Evolutionary conservation across 1,284 basidiomycete species (phyloP).

Genomic region (Heterobasidion parviporum): DNA sequence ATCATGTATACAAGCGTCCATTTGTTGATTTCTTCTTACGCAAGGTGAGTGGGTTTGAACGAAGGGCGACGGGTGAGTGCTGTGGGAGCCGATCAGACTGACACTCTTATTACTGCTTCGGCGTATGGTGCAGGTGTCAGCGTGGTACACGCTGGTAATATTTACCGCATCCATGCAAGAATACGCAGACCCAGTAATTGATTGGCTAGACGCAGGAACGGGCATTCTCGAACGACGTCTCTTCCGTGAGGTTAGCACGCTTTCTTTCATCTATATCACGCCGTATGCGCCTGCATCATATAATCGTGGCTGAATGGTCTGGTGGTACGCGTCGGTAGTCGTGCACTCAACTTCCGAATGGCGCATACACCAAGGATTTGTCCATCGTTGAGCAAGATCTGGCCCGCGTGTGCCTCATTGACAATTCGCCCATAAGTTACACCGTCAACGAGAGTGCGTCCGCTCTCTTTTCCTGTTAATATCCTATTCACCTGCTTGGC

Average conservation of each 20-base stretch:
- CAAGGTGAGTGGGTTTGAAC: constrained; percentile 51
- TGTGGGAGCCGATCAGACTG: constrained; percentile 2
- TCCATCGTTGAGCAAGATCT: constrained; percentile 85
- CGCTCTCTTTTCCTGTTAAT: background rate
- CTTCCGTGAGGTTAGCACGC: constrained; percentile 76
- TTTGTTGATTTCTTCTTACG: constrained; percentile 94
- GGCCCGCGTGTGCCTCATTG: constrained; percentile 85
- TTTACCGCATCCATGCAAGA: constrained; percentile 99
- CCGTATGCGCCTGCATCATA: background rate
- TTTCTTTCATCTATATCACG: background rate
- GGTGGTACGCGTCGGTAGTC: constrained; percentile 39
- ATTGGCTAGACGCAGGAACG: constrained; percentile 95
- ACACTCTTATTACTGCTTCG: background rate
- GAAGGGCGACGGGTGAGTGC: background rate
- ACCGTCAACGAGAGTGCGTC: constrained; percentile 81
- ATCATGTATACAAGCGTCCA: constrained; percentile 98
- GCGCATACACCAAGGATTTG: constrained; percentile 93
- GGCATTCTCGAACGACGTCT: constrained; percentile 84
- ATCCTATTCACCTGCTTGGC: background rate
- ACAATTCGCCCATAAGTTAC: constrained; percentile 95
- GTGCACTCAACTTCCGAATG: constrained; percentile 86
- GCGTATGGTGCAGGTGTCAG: constrained; percentile 64
- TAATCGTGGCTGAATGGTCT: background rate
- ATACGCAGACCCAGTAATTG: constrained; percentile 99
- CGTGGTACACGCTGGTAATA: constrained; percentile 98